Evolutionary conservation across 1,284 basidiomycete genomes (phyloP).

Genomic region (Marasmius sp.): DNA sequence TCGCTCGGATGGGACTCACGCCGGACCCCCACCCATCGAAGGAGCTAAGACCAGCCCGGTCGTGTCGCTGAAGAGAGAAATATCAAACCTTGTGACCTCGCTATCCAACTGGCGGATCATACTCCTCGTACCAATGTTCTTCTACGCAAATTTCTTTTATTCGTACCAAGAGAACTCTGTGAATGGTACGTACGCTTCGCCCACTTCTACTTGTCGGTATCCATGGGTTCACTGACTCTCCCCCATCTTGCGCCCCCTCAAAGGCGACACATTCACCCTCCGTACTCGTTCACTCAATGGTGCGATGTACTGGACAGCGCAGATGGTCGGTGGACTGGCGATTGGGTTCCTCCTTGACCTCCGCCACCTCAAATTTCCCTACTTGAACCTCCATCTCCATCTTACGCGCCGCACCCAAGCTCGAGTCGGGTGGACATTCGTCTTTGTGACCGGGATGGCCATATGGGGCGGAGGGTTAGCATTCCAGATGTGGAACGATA

Average conservation of each 20-base stretch:
- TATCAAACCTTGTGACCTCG: conserved; percentile 18
- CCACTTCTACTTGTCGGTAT: no score
- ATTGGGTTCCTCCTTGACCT: conserved; percentile 21
- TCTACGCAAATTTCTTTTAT: conserved; percentile 29
- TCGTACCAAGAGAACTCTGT: conserved; percentile 28
- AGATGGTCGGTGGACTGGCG: conserved; percentile 26
- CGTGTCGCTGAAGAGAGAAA: conserved; percentile 18
- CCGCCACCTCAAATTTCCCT: conserved; percentile 13
- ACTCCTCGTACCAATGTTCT: conserved; percentile 26
- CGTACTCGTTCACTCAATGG: conserved; percentile 27
- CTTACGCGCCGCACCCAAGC: conserved; percentile 15
- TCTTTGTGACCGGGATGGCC: conserved; percentile 23
- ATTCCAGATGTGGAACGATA: conserved; percentile 25
- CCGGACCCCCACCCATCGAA: conserved; percentile 17
- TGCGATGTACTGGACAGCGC: conserved; percentile 29
- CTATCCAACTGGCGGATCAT: conserved; percentile 25
- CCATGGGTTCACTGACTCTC: no score
- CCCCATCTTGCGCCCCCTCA: no score
- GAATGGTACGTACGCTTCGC: conserved; percentile 16
- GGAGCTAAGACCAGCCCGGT: conserved; percentile 5
- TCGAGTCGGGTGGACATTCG: conserved; percentile 21
- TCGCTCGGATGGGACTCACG: conserved; percentile 22
- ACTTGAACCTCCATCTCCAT: no score
- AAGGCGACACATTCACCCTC: conserved; percentile 20
- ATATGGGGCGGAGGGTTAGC: conserved; percentile 28